These are phyloP conservation scores for Leccinellum rugosiceps DNA, from an alignment of 768 basidiomycete genomes.

Conservation along the genomic window DNA sequence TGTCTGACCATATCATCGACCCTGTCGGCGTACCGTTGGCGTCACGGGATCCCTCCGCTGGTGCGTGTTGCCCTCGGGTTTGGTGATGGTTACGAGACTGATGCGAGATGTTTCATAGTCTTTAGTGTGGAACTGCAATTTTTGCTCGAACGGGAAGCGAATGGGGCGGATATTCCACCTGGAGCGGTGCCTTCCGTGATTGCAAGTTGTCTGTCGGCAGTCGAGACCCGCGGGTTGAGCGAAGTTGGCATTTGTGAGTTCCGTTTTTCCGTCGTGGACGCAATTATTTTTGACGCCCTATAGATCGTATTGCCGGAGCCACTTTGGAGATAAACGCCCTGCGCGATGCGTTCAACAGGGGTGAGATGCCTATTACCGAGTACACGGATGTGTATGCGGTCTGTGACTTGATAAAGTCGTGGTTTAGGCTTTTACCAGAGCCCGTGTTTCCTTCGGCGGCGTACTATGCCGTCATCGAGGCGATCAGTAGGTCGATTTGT, in stretches of 20 bases:
- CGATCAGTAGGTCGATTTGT: conserved; percentile 52
- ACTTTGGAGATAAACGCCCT: conserved; percentile 63
- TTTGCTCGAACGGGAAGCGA: conserved; percentile 63
- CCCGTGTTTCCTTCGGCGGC: conserved; percentile 69
- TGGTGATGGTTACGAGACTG: not conserved
- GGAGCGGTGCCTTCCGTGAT: conserved; percentile 67
- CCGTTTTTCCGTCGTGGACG: not conserved
- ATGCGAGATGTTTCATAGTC: conserved; percentile 35
- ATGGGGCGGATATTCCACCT: conserved; percentile 43
- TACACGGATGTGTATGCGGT: conserved; percentile 78
- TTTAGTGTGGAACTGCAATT: conserved; percentile 77
- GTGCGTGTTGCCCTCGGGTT: conserved; percentile 38
- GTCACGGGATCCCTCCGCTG: conserved; percentile 72
- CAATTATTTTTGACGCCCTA: not conserved
- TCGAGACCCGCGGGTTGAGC: conserved; percentile 70
- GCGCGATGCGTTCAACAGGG: conserved; percentile 74
- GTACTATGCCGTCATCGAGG: conserved; percentile 67
- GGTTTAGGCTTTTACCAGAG: conserved; percentile 81
- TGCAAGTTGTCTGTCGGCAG: conserved; percentile 60
- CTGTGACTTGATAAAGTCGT: conserved; percentile 79
- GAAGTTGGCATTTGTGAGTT: conserved; percentile 83
- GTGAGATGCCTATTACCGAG: conserved; percentile 57
- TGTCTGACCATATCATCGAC: conserved; percentile 70
- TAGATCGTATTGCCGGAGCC: conserved; percentile 84
- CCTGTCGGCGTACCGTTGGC: conserved; percentile 45